Evolutionary conservation across 164 flowering plant genomes (phyloP), one percentile per base, ranked within the genome.

Genomic region (Annona squamosa): DNA sequence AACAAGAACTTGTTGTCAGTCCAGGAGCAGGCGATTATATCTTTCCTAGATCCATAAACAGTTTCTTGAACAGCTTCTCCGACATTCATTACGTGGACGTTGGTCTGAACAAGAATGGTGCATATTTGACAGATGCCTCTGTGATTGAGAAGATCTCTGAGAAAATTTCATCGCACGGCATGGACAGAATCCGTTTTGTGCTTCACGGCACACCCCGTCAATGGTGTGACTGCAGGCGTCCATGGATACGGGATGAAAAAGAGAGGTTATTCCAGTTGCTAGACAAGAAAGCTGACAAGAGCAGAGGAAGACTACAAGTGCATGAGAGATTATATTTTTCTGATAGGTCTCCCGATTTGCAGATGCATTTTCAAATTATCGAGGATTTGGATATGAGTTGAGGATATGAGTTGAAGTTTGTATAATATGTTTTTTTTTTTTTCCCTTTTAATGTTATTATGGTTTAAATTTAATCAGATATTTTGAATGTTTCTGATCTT

Each of bases 141-240:
- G 85, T 83, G 42, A 82, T 91, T 48, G 70, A 81, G 66, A 83
- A 82, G 77, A 78, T 92, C 5, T 76, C 87, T 46, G 73, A 81
- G n/a, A 77, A 80, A 2, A 77, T 87, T 42, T 26, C 26, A n/a
- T 26, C 37, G 37, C 71, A 70, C 37, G 73, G 86, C 48, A 79
- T 79, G 26, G 9, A 46, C 5, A 75, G 82, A 26, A 78, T 94
- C 41, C 87, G 86, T 5, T 84, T 94, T 76, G 77, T 80, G 10
- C 81, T 92, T 64, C 97, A 92, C 76, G 97, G 97, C 72, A 92
- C 97, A 73, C 97, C 97, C 0, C 86, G 97, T 72, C 99, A 92
- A 76, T 92, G 97, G 98, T 70, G 82, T 76, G 95, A 92, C 73
- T 68, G 72, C 3, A 77, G 81, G 67, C 81, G 97, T 59, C 56